Base-by-base conservation (phyloP, 495 filamentous ascomycete genomes). In the Hyaloscypha finlandica region DNA sequence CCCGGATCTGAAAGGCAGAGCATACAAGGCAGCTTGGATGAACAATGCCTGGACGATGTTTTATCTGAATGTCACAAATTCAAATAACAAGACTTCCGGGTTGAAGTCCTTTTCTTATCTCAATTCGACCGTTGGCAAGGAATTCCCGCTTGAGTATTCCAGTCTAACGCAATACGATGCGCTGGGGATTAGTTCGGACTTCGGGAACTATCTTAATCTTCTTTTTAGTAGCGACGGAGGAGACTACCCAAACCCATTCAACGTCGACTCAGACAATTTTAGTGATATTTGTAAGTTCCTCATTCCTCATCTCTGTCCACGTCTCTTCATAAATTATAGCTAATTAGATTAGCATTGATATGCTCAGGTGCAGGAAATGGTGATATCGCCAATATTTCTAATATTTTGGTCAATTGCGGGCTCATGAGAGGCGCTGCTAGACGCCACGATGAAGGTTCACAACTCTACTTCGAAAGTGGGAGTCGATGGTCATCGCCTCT, bases 11-110 rank as follows among this genome's bases (percentile, higher is more conserved):
- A 52, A 56, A 25, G 65, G 22, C 4, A 66, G 79, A 9, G 79
- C 80, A 1, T 80, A 80, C 68, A 77, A 78, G 59, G 80, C 75
- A 2, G 81, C 81, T 2, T 78, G 73, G 76, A 25, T 79, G n/a
- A 77, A 69, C 54, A 84, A 83, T 65, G 65, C 59, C 11, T 62
- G 3, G 8, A 56, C 22, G 37, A 35, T 51, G 51, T 8, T 61
- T 1, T 72, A 67, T 52, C 62, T 61, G 29, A 55, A 70, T 31
- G 56, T 63, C 19, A 67, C 65, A 16, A 42, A 63, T 20, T 33
- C 30, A 3, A 25, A 29, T 4, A 68, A 64, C 35, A 0, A 29
- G 2, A 65, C 61, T n/a, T 31, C 39, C 6, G 52, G 58, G 35
- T 57, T 35, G 32, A 55, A 65, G 64, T 55, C 70, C 35, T 71